Conservation (phyloP, 805 yeast species). For the Kuraishia piskuri region DNA sequence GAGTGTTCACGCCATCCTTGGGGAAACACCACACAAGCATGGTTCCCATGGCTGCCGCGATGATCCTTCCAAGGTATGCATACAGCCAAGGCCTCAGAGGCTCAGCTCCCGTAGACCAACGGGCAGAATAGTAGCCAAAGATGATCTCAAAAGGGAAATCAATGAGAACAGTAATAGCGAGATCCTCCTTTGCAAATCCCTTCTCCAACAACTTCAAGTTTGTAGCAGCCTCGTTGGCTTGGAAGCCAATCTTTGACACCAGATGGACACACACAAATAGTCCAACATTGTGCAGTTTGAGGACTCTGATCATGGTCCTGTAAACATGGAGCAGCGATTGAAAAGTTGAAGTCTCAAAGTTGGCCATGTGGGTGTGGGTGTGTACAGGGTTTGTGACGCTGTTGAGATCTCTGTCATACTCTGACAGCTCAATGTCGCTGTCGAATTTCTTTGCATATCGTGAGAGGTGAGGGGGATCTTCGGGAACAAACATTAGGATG, state of each 20-base stretch:
- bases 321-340: slow-evolving; percentile 30
- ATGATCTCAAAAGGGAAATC: slow-evolving; percentile 95
- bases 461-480: slow-evolving; percentile 51
- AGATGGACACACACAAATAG: slow-evolving; percentile 67
- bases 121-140: slow-evolving; percentile 92
- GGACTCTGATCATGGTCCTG: slow-evolving; percentile 56
- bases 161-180: slow-evolving; percentile 84
- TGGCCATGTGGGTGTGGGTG: slow-evolving; percentile 15
- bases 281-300: slow-evolving; percentile 63
- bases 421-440: slow-evolving; percentile 15
- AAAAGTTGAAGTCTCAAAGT: neutral
- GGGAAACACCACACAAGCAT: slow-evolving; percentile 70
- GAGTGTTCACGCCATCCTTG: slow-evolving; percentile 31
- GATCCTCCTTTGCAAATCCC: slow-evolving; percentile 88
- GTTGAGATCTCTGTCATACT: slow-evolving; percentile 11
- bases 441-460: slow-evolving; percentile 2
- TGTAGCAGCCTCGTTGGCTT: slow-evolving; percentile 93
- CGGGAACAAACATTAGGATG: slow-evolving; percentile 54
- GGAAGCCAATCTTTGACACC: slow-evolving; percentile 84
- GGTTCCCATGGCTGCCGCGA: slow-evolving; percentile 72
- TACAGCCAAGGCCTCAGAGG: slow-evolving; percentile 85
- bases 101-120: slow-evolving; percentile 77
- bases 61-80: slow-evolving; percentile 76
- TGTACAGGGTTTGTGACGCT: slow-evolving; percentile 9
- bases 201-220: slow-evolving; percentile 83